Evolutionary conservation across 2,329 filamentous ascomycete species (phyloP).

Genomic region (Colletotrichum sp.): DNA sequence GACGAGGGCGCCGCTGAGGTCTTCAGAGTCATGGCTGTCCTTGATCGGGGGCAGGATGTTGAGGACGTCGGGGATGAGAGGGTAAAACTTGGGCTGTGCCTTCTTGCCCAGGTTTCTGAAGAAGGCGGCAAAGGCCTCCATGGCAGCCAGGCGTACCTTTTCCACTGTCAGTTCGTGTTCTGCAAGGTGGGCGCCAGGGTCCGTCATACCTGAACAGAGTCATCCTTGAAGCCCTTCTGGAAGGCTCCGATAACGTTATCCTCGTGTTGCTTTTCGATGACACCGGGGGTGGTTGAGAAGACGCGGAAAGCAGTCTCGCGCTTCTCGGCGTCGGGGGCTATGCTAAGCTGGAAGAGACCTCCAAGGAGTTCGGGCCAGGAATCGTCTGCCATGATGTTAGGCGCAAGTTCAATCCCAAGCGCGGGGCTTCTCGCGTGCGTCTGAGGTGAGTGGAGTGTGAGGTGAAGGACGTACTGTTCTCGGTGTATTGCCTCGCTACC

Average conservation of each 20-base stretch:
- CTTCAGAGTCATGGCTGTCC: constrained; percentile 86
- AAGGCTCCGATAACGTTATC: constrained; percentile 89
- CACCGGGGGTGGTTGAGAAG: constrained; percentile 91
- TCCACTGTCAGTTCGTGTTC: neutral
- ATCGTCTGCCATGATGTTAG: constrained; percentile 60
- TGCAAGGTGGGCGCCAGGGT: neutral
- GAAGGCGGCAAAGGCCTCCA: constrained; percentile 96
- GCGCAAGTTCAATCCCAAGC: neutral
- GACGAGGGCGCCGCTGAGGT: constrained; percentile 87
- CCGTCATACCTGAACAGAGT: constrained; percentile 70
- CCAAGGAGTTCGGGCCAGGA: constrained; percentile 89
- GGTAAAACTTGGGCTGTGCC: constrained; percentile 84
- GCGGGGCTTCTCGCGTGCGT: neutral
- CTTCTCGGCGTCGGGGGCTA: constrained; percentile 81
- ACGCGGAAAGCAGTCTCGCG: constrained; percentile 94
- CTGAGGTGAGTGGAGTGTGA: neutral
- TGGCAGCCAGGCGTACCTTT: constrained; percentile 87
- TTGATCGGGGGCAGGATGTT: constrained; percentile 96
- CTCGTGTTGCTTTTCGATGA: constrained; percentile 96
- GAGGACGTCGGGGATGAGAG: constrained; percentile 86
- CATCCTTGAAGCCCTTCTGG: constrained; percentile 89
- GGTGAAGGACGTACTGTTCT: constrained; percentile 71
- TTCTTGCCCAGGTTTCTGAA: constrained; percentile 92
- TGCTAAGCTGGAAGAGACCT: constrained; percentile 87
- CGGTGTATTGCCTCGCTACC: constrained; percentile 91